A percentile compares a stretch with the other conserved stretches of the same genome.
Conservation (phyloP, 2,329 filamentous ascomycete genomes). For the Xylariaceae sp. region DNA sequence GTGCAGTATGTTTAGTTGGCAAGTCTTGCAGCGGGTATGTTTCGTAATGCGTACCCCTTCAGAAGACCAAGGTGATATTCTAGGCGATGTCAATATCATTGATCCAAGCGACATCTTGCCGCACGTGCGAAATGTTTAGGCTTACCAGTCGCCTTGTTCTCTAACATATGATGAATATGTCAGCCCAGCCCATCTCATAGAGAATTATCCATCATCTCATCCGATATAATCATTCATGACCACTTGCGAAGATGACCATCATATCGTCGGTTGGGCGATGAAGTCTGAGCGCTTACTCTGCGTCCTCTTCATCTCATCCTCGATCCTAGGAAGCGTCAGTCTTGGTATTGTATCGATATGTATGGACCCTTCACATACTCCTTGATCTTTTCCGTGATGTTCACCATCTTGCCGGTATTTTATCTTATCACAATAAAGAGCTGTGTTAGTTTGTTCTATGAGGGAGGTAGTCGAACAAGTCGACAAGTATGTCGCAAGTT, state of each 20-base stretch:
- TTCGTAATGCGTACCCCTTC: constrained; percentile 69
- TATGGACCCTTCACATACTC: constrained; percentile 56
- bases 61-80: constrained; percentile 97
- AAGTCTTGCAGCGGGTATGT: not conserved
- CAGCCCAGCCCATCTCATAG: constrained; percentile 14
- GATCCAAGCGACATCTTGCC: not conserved
- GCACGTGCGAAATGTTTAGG: no score
- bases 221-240: constrained; percentile 3
- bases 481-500: not conserved
- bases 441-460: not conserved
- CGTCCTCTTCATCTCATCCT: constrained; percentile 98
- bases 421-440: not conserved
- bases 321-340: constrained; percentile 69
- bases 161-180: constrained; percentile 45
- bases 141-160: constrained; percentile 98
- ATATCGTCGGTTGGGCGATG: constrained; percentile 8
- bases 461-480: not conserved
- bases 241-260: constrained; percentile 8
- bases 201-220: constrained; percentile 2
- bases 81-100: constrained; percentile 35
- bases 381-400: constrained; percentile 99
- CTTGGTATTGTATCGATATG: not conserved
- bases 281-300: constrained; percentile 64
- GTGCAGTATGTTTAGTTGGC: constrained; percentile 10
- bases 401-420: constrained; percentile 68